phyloP scores from a whole-genome alignment of 2,329 filamentous ascomycete species.

The Geosmithia flava region DNA sequence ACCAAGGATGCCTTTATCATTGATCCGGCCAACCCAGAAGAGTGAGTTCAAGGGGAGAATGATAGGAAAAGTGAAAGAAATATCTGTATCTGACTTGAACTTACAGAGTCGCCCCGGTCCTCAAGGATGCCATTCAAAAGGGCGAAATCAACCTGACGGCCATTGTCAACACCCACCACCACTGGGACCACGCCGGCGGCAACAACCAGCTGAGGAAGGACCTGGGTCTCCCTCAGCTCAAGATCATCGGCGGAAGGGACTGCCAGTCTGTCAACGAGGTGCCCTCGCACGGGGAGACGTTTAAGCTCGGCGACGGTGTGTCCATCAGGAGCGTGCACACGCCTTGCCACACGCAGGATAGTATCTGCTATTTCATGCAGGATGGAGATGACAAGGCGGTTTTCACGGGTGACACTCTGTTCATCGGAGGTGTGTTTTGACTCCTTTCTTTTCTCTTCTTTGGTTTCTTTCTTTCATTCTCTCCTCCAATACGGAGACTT shows the following conservation, averaged over 20 bases:
- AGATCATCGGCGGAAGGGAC: conserved; percentile 79
- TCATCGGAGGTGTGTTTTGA: conserved; percentile 62
- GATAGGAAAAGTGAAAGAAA: too few relatives aligned
- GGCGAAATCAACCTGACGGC: conserved; percentile 72
- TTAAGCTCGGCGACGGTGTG: conserved; percentile 77
- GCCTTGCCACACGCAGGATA: conserved; percentile 96
- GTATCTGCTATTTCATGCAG: conserved; percentile 88
- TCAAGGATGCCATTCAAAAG: conserved; percentile 60
- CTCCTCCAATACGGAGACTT: too few relatives aligned
- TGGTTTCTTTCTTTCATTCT: too few relatives aligned
- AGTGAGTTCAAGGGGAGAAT: too few relatives aligned
- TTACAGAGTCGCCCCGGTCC: conserved; percentile 42
- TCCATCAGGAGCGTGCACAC: conserved; percentile 82
- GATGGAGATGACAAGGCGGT: conserved; percentile 66
- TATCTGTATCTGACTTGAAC: too few relatives aligned
- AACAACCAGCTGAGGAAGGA: conserved; percentile 57
- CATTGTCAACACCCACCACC: conserved; percentile 95
- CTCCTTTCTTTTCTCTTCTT: neutral
- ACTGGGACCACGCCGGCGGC: conserved; percentile 89
- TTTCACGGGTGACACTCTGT: conserved; percentile 93
- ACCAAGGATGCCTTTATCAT: conserved; percentile 65
- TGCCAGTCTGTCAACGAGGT: conserved; percentile 71
- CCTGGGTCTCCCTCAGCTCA: conserved; percentile 47
- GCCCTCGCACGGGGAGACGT: conserved; percentile 61
- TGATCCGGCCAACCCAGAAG: conserved; percentile 66